These are phyloP conservation scores for Collariella sp. DNA, from an alignment of 495 filamentous ascomycete species.

Conservation along the genomic window DNA sequence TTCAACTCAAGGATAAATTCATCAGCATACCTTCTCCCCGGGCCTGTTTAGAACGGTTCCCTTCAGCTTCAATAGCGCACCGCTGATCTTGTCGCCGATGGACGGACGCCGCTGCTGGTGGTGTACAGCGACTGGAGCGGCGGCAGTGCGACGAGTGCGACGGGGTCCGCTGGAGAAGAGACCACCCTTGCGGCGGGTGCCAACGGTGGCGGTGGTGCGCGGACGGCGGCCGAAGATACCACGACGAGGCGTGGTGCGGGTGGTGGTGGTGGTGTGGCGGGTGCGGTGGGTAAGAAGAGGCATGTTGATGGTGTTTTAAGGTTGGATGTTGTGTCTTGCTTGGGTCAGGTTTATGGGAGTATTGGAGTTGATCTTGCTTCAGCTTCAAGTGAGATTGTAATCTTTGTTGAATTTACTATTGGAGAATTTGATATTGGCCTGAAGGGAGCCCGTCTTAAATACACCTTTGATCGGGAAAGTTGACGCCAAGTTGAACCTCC, in stretches of 20 bases:
- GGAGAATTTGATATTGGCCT: no score
- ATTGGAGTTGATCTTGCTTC: no score
- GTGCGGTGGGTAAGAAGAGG: background rate
- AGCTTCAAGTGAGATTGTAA: no score
- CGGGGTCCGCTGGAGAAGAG: slow-evolving; percentile 7
- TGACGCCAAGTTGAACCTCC: no score
- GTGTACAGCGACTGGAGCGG: slow-evolving; percentile 27
- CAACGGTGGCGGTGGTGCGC: background rate
- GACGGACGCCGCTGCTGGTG: slow-evolving; percentile 50
- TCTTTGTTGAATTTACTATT: no score
- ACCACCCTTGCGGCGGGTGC: slow-evolving; percentile 3
- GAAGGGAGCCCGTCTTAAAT: no score
- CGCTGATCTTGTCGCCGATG: slow-evolving; percentile 61
- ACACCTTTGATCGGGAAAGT: no score
- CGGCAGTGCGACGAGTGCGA: slow-evolving; percentile 7
- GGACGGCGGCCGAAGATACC: slow-evolving; percentile 2
- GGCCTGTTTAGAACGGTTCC: slow-evolving; percentile 54
- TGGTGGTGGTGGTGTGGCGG: background rate
- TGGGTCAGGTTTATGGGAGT: no score
- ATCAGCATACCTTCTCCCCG: slow-evolving; percentile 52
- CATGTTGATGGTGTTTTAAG: background rate
- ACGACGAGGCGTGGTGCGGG: background rate
- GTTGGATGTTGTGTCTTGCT: background rate
- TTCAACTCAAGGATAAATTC: background rate
- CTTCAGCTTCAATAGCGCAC: slow-evolving; percentile 57